Base-by-base conservation (phyloP, 2,329 filamentous ascomycete species). In the Waltergamsia citrina region DNA sequence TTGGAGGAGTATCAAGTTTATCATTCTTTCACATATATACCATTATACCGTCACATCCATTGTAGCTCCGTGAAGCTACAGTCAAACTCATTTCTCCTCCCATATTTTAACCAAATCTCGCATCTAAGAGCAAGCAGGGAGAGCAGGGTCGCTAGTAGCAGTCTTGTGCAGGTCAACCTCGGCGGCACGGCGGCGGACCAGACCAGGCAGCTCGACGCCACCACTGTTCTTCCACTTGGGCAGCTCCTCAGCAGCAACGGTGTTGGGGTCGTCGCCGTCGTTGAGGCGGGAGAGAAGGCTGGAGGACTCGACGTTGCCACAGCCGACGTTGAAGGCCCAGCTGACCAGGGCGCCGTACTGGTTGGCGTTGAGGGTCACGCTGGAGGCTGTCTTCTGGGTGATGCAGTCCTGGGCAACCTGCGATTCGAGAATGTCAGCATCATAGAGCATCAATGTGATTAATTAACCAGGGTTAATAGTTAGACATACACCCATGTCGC, bases 341-440 rank as follows among this genome's bases (percentile, higher is more conserved):
- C 58, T 65, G 24, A 69, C 61, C 3, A 71, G 59, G 1, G 68
- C 67, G 27, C 63, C 68, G 43, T 67, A 72, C 44, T 71, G 62
- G 51, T 72, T 71, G 21, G 52, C 57, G 43, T 70, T 68, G 22
- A 69, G 50, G 4, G 44, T 49, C 28, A 64, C 60, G 6, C 41
- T 39, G 25, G 48, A 38, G 21, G 42, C 27, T 11, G 38, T 40
- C 20, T 32, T 24, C 29, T 32, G 35, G 6, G 56, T 57, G 37
- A 68, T 53, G 43, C 60, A 64, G 29, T 58, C 47, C 39, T 60
- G 56, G 39, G 52, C 49, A 15, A 21, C 29, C 49, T 55, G 27
- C 23, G 12, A 17, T n/a, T n/a, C n/a, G n/a, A n/a, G n/a, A n/a
- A n/a, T n/a, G n/a, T n/a, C n/a, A n/a, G n/a, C n/a, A n/a, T n/a